A percentile compares a stretch with the other conserved stretches of the same genome.
phyloP scores from a whole-genome alignment of 306 rosid species.

The Prunus persica region DNA sequence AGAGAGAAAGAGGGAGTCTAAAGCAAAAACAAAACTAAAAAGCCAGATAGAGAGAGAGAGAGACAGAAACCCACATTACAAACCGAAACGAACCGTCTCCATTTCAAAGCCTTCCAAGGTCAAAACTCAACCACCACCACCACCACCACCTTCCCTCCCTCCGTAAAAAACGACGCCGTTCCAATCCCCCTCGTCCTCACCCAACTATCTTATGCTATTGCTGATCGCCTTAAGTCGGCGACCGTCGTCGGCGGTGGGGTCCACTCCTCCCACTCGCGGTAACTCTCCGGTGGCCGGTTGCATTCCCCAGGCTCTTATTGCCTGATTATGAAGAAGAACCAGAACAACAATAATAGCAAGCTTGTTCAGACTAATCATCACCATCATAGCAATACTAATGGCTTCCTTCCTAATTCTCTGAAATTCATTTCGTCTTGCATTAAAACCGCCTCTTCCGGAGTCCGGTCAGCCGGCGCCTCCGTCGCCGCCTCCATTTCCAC shows the following conservation, averaged over 20 bases:
- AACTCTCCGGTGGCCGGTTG: conserved; percentile 48
- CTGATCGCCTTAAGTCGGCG: conserved; percentile 57
- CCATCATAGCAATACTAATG: conserved; percentile 28
- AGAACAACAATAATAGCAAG: conserved; percentile 46
- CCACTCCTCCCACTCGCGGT: conserved; percentile 39
- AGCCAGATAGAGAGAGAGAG: conserved; percentile 14
- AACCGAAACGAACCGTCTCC: conserved; percentile 45
- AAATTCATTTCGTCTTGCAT: conserved; percentile 88
- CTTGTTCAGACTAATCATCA: conserved; percentile 5
- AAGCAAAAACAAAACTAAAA: background rate
- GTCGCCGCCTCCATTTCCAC: conserved; percentile 80
- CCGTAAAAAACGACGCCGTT: conserved; percentile 33
- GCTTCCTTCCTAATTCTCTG: conserved; percentile 80
- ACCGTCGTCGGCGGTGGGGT: conserved; percentile 51
- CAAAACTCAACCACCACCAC: conserved; percentile 34
- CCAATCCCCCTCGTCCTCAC: background rate
- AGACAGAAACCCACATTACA: background rate
- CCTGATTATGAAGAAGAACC: conserved; percentile 82
- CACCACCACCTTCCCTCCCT: conserved; percentile 10
- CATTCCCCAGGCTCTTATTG: conserved; percentile 1
- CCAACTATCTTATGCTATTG: conserved; percentile 47
- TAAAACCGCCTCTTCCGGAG: conserved; percentile 90
- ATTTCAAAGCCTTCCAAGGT: conserved; percentile 29
- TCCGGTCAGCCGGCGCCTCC: conserved; percentile 78
- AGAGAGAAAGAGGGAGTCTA: background rate